Evolutionary conservation across 805 yeast species (phyloP), one percentile per base, ranked within the genome.

Genomic region (Zygoascus ofunaensis): DNA sequence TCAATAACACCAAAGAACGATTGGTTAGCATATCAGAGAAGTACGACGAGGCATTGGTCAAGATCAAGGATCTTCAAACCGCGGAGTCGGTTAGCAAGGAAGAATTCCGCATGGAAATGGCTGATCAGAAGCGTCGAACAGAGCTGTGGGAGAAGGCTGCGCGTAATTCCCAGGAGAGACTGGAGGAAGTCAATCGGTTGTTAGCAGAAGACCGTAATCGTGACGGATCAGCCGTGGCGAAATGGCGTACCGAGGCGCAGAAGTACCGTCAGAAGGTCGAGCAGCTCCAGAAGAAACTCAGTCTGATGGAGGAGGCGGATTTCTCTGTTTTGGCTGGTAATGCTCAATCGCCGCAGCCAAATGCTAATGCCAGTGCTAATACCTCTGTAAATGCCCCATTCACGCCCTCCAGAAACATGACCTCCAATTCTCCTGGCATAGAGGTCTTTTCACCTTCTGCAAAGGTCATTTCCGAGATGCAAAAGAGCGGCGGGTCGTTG

Each of bases 51-150:
- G 55, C 75, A 4, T 57, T 74, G 22, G 51, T 66, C 1, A 67
- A 74, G 44, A 59, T 77, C 21, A 74, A 73, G 50, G 63, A 69
- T 3, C 57, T 80, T 22, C 70, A 69, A 20, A 76, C 71, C 50
- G 64, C 70, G 22, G 50, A 64, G 10, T 59, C 69, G 1, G 46
- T 58, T 1, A 69, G 69, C 33, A 72, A 77, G 50, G 75, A 71
- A 30, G 74, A 71, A 32, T 77, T 76, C 54, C 51, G 71, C 17
- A 71, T 72, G 26, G 87, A 81, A 55, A 72, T 79, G 62, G 59
- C 75, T 2, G 62, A 76, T 37, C 85, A 81, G 58, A 80, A 80
- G 41, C 76, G 82, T 41, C 61, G 80, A 33, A 65, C 76, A 4
- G 76, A 73, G 36, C 63, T 83, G 15, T 66, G 80, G 44, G 77